phyloP scores from a whole-genome alignment of 2,329 filamentous ascomycete genomes.

The Hymenoscyphus repandus region DNA sequence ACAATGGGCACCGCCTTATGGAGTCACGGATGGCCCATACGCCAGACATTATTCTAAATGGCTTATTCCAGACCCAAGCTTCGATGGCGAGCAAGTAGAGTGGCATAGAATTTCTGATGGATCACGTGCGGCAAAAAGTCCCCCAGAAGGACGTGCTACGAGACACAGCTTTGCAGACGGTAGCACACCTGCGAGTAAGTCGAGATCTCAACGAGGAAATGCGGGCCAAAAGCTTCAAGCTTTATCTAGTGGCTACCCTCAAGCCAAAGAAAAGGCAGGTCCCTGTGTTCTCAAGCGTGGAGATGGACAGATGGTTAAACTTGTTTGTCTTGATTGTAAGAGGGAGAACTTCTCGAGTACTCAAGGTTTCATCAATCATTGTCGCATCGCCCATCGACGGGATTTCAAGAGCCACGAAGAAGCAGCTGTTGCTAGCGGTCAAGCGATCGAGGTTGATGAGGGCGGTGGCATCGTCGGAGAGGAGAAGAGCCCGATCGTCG shows the following conservation, averaged over 20 bases:
- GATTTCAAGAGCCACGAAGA: slow-evolving; percentile 96
- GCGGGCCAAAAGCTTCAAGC: slow-evolving; percentile 61
- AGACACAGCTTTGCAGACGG: slow-evolving; percentile 66
- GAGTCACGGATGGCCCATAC: slow-evolving; percentile 87
- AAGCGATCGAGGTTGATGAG: slow-evolving; percentile 69
- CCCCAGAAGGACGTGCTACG: slow-evolving; percentile 69
- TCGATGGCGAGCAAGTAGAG: slow-evolving; percentile 63
- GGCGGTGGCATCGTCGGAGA: slow-evolving; percentile 42
- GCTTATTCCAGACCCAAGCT: slow-evolving; percentile 83
- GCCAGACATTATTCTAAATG: slow-evolving; percentile 92
- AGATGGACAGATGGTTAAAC: slow-evolving; percentile 80
- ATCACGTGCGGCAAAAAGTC: slow-evolving; percentile 35
- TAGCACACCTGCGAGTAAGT: slow-evolving; percentile 39
- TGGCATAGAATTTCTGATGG: slow-evolving; percentile 20
- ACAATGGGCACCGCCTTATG: slow-evolving; percentile 79
- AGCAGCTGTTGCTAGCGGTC: slow-evolving; percentile 81
- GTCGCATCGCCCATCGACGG: slow-evolving; percentile 87
- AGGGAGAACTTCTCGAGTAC: slow-evolving; percentile 92
- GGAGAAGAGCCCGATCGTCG: slow-evolving; percentile 31
- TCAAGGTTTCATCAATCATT: slow-evolving; percentile 99
- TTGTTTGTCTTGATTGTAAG: slow-evolving; percentile 84
- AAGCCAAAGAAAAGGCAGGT: slow-evolving; percentile 74
- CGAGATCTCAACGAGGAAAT: slow-evolving; percentile 52
- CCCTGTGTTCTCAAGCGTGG: slow-evolving; percentile 81
- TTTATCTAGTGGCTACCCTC: slow-evolving; percentile 64